Evolutionary conservation across 2,329 filamentous ascomycete genomes (phyloP), one percentile per base, ranked within the genome.

Genomic region (Colletotrichum tamarilloi): DNA sequence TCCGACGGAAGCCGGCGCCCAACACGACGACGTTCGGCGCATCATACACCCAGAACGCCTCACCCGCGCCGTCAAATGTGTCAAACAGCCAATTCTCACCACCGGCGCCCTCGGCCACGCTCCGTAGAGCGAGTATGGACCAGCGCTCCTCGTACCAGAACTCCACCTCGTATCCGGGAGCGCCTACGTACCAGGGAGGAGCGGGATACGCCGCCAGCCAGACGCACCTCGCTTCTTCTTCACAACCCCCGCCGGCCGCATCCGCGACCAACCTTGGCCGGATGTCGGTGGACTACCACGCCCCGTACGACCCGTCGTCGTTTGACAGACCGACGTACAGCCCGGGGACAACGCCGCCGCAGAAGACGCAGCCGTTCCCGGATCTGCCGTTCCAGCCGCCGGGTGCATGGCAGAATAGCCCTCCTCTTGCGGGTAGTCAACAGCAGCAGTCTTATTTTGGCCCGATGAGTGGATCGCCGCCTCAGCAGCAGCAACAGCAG

Each of bases 1-100:
- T 74, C 38, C 58, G 52, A 28, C 68, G 72, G 28, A 74, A 74
- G 58, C 72, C 72, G 2, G 72, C 72, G 3, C 72, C 72, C 5
- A 62, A 8, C 11, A 46, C 52, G 12, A 52, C 68, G 1, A 52
- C 68, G 1, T 62, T 62, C n/a, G 64, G 63, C 16, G 68, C 56
- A 8, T 72, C 68, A 3, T 74, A 74, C 52, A 59, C 62, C n/a
- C 68, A 55, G 7, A 67, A 57, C 19, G 26, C 57, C 32, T 67
- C 71, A 12, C 67, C 67, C 46, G 55, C 62, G 9, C 57, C 71
- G 58, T 62, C 71, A 5, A 38, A 65, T 16, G 22, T 58, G 35
- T 67, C 62, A 7, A 57, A 55, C 22, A 67, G 57, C 8, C 70
- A 73, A n/a, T 65, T 55, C 12, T 68, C 56, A 22, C 59, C 65